Evolutionary conservation across 2,329 filamentous ascomycete genomes (phyloP), one percentile per base, ranked within the genome.

Genomic region (Neofusicoccum sp.): DNA sequence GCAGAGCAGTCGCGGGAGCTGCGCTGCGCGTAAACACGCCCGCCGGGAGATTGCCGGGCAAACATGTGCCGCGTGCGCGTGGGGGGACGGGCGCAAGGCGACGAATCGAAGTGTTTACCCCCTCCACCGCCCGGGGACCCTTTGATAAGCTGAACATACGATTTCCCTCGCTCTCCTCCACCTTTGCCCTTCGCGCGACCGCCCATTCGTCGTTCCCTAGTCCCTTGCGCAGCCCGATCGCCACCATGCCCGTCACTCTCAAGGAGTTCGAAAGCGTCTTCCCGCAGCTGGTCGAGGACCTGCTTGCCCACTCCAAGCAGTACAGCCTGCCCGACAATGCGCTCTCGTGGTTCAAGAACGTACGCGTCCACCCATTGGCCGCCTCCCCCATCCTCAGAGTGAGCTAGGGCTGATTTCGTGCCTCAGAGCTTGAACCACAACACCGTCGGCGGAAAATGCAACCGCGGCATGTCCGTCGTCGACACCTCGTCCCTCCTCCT

Each of bases 391-490:
- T n/a, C n/a, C n/a, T n/a, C n/a, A n/a, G 38, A 33, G 48, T 56
- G 34, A 24, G 14, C 12, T 14, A 53, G 60, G 38, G 33, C 44
- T 54, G 16, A 31, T 9, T 2, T 2, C 9, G 5, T n/a, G n/a
- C 28, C 14, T 58, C 69, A 97, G 91, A 89, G 84, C 64, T 84
- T 98, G 70, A 85, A 93, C 73, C 84, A 86, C 79, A 99, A 99
- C 80, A 86, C 91, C 6, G 81, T 95, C 58, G 95, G 95, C 68
- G 95, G 95, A 74, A 99, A 99, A 83, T 96, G 93, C 82, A 99
- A 99, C 81, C 91, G 95, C 72, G 95, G 95, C 79, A 96, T 99
- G 86, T 98, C 93, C 49, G 93, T 98, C 63, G 89, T 95, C 67
- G 95, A 99, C 79, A 95, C 92, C 48, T 87, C 88, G 66, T 89